Percentiles rank a stretch among this genome's conserved stretches.
Evolutionary conservation across 1,284 basidiomycete species (phyloP).

Genomic region (Malassezia yamatoensis): DNA sequence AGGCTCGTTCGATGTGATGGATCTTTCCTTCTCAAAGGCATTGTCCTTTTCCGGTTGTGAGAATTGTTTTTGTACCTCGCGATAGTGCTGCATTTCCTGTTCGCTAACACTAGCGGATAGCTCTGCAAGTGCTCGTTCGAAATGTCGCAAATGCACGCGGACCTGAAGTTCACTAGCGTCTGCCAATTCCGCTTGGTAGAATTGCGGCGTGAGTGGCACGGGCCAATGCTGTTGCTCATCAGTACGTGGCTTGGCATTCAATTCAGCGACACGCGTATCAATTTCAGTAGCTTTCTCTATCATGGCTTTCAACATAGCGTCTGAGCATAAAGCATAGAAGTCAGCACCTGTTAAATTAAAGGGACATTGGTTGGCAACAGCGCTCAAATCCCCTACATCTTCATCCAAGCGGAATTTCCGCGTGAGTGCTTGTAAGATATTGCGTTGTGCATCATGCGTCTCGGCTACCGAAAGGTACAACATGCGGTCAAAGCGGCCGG

Average conservation of each 20-base stretch:
- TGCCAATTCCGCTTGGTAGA: slow-evolving; percentile 81
- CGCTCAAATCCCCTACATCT: slow-evolving; percentile 56
- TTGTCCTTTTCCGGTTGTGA: slow-evolving; percentile 5
- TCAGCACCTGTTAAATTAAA: slow-evolving; percentile 75
- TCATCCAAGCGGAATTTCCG: slow-evolving; percentile 78
- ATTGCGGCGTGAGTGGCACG: slow-evolving; percentile 73
- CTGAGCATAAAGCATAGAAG: slow-evolving; percentile 92
- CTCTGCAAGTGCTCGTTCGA: slow-evolving; percentile 63
- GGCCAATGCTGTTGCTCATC: slow-evolving; percentile 51
- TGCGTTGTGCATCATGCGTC: slow-evolving; percentile 72
- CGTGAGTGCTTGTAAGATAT: slow-evolving; percentile 81
- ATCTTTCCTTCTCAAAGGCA: not conserved
- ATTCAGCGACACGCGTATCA: slow-evolving; percentile 47
- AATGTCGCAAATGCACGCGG: slow-evolving; percentile 64
- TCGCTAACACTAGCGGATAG: slow-evolving; percentile 79
- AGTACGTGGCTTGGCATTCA: slow-evolving; percentile 50
- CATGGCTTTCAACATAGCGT: slow-evolving; percentile 92
- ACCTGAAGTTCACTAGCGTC: slow-evolving; percentile 63
- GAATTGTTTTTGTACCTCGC: slow-evolving; percentile 64
- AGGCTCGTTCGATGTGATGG: not conserved
- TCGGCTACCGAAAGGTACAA: slow-evolving; percentile 88
- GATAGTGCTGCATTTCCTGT: slow-evolving; percentile 81
- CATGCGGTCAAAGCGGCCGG: slow-evolving; percentile 87
- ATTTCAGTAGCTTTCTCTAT: slow-evolving; percentile 71
- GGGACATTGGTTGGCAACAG: slow-evolving; percentile 66